Evolutionary conservation across 306 rosid species (phyloP), one percentile per base, ranked within the genome.

Genomic region (Prunus davidiana): DNA sequence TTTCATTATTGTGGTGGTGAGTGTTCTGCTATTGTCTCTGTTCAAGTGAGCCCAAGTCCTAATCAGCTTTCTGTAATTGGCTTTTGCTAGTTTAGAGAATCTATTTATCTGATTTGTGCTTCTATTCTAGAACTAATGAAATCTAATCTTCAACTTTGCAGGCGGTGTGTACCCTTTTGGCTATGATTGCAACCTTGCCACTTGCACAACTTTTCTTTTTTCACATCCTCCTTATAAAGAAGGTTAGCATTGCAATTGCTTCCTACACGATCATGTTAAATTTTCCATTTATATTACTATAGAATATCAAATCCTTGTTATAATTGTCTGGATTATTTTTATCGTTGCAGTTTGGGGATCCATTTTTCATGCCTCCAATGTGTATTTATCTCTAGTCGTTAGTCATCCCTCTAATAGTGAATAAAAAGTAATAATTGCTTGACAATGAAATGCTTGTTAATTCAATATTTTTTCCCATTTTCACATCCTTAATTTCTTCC

Each of bases 161-260:
- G 99, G 97, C 85, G n/a, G 72, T 87, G 25, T 95, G 99, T 83
- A 89, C 93, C 55, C 86, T 90, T 54, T 86, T 95, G 93, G 99
- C 97, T 46, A 89, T 92, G 97, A 79, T 91, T 64, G 99, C 99
- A 30, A 92, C 99, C 61, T 81, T 95, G 70, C 99, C 99, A 47
- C 93, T 95, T 74, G 97, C 84, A 45, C 99, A 95, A 76, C 97
- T 95, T 55, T 92, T 95, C 90, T 95, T 88, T 85, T 95, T 95
- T 80, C 99, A 95, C 76, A 88, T 95, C 82, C 99, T 95, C 80
- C 97, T 95, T 76, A 88, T 92, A 32, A 95, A 92, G 84, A 95
- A 95, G 97, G 97, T 89, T 75, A 67, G 84, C 46, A 18, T 68
- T 19, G 28, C 27, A 64, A 14, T 60, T 67, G 32, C 56, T 50